Base-by-base conservation (phyloP, 1,139 yeast species). In the Pichiaceae sp. region DNA sequence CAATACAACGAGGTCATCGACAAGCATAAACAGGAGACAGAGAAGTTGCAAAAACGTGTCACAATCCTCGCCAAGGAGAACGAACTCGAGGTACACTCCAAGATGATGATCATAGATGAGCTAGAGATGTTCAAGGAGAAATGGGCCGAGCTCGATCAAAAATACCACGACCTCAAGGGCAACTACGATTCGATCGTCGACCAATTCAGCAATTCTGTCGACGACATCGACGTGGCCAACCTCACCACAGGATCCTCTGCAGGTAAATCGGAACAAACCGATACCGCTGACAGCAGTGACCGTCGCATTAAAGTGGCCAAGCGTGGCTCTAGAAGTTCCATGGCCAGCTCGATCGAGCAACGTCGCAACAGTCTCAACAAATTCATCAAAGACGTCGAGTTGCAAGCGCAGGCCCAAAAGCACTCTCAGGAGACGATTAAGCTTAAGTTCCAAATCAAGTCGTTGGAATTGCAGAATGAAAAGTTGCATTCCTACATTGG, bases 401-500 rank as follows among this genome's bases (percentile, higher is more conserved):
- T 45, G 8, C 48, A 50, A 31, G 42, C 46, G 15, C 42, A 44
- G 28, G 46, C 43, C 21, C 42, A 48, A 25, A 48, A 62, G 43
- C 65, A 72, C 25, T 59, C 64, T 33, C 75, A 72, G 50, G 78
- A 73, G 43, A 60, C 72, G 41, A 69, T 66, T 53, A 70, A 68
- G 47, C 59, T 72, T 44, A 66, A 67, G 46, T 74, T 74, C 53
- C 78, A 73, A 52, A 57, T 73, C 35, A 74, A 68, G 49, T 71
- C 77, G 11, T 57, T 74, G 42, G 66, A 68, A 45, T 53, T 73
- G 38, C 78, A 74, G 47, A 72, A 72, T 50, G 79, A 74, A 42
- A 73, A 74, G 49, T 59, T 74, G 28, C 57, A 72, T 38, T 70
- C 77, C 18, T 74, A 72, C 48, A 74, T 74, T 51, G 78, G 79